Conservation (phyloP, 352 stramenopile genomes). For the Pythium phragmitis region DNA sequence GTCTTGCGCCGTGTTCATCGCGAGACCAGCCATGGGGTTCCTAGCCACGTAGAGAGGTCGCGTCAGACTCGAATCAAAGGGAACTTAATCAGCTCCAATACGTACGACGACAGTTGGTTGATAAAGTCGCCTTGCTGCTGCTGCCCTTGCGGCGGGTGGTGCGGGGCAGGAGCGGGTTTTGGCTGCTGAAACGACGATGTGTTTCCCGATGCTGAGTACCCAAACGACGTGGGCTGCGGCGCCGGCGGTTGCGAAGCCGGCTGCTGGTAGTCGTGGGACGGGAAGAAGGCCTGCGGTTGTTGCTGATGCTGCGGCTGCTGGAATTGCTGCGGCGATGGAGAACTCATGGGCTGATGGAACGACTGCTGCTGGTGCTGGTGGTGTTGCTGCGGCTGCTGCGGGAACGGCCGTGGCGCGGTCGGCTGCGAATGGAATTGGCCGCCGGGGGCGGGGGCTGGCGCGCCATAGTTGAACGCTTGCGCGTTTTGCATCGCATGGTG, state of each 20-base stretch:
- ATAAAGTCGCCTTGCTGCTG: constrained; percentile 64
- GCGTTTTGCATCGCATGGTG: constrained; percentile 21
- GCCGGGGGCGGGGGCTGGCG: neutral
- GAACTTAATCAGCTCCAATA: neutral
- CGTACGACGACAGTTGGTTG: constrained; percentile 45
- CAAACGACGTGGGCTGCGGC: constrained; percentile 20
- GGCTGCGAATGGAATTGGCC: constrained; percentile 24
- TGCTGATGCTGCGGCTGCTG: constrained; percentile 19
- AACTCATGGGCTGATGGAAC: constrained; percentile 20
- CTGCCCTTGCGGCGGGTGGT: constrained; percentile 10
- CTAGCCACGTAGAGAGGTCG: constrained; percentile 25
- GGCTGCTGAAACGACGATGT: constrained; percentile 21
- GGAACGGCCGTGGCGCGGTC: constrained; percentile 22
- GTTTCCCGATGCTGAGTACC: constrained; percentile 8
- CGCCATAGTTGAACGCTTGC: constrained; percentile 27
- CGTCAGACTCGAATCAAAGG: neutral
- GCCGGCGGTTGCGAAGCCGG: constrained; percentile 24
- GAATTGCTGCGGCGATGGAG: constrained; percentile 11
- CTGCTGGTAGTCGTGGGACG: constrained; percentile 27
- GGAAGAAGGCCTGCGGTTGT: constrained; percentile 22
- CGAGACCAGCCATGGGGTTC: constrained; percentile 83
- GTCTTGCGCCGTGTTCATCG: constrained; percentile 83
- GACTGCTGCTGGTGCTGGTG: constrained; percentile 17
- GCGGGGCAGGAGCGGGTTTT: constrained; percentile 1
- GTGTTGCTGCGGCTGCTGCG: constrained; percentile 11